phyloP scores from a whole-genome alignment of 2,329 filamentous ascomycete genomes.

The Sarocladium brachiariae region DNA sequence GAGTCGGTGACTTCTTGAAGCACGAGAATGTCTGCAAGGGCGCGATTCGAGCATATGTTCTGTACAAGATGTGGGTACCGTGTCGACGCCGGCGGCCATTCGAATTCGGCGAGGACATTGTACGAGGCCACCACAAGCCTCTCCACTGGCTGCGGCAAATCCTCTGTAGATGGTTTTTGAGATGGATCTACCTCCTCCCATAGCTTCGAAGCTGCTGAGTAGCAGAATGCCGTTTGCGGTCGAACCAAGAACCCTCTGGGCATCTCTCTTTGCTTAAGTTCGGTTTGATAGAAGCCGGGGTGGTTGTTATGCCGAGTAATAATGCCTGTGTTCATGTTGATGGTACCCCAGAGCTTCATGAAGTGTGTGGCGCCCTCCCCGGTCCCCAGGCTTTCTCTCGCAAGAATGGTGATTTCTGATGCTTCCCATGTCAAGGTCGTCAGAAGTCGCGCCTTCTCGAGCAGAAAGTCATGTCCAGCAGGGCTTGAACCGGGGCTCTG shows the following conservation, averaged over 20 bases:
- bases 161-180: background rate
- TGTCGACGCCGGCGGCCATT: conserved; percentile 34
- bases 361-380: conserved; percentile 26
- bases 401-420: conserved; percentile 43
- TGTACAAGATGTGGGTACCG: conserved; percentile 36
- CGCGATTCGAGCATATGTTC: conserved; percentile 35
- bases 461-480: conserved; percentile 40
- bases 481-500: conserved; percentile 43
- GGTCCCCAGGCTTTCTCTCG: conserved; percentile 34
- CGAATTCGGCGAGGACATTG: conserved; percentile 46
- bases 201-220: background rate
- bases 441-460: conserved; percentile 45
- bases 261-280: too few relatives aligned
- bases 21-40: conserved; percentile 40
- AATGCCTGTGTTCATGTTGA: conserved; percentile 25
- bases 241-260: background rate
- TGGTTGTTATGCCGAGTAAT: conserved; percentile 11
- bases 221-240: background rate
- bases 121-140: conserved; percentile 41
- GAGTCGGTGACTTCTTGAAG: conserved; percentile 61
- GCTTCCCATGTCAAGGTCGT: conserved; percentile 42
- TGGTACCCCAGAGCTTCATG: conserved; percentile 52
- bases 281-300: background rate
- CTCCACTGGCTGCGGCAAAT: conserved; percentile 3
- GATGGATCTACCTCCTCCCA: background rate